Base-by-base conservation (phyloP, 2,329 filamentous ascomycete species). In the Phyllosticta citrichinensis region DNA sequence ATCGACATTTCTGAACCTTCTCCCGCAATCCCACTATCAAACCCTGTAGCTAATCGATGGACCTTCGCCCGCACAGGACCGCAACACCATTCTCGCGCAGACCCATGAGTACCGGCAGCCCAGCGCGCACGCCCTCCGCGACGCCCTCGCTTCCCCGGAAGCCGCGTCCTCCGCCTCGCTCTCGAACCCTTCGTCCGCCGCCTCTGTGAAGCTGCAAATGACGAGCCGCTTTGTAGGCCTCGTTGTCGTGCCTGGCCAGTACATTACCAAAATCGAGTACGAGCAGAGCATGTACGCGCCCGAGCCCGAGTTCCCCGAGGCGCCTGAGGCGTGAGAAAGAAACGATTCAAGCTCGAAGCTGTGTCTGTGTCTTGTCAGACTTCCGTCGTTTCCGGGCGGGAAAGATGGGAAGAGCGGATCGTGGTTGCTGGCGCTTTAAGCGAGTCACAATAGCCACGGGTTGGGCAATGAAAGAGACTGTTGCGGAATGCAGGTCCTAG, bases 31-130 rank as follows among this genome's bases (percentile, higher is more conserved):
- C n/a, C 35, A 17, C 19, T 19, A 8, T n/a, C 47, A 3, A 47
- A 19, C 4, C 22, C 11, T 50, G 4, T 52, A 11, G n/a, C 35
- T 19, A 9, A 60, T 2, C 53, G 11, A 14, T 14, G 11, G 11
- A 11, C 11, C 10, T 30, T 1, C 19, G 3, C 33, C 22, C 27
- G 27, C 17, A 56, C 66, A 96, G 91, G 89, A 96, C 64, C 84
- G 83, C 68, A 97, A 99, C 69, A 82, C 97, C 65, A 90, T 99
- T 58, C 84, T 99, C 58, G 82, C 87, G 40, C 82, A 88, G 66
- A 89, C 93, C 0, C 88, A 94, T 74, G 94, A 99, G 75, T 97
- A 97, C 75, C 88, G 93, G 2, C 82, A 85, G 62, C 91, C 91
- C 5, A 70, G 74, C 8, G 66, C 71, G 11, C 75, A 77, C 2